Evolutionary conservation across 768 basidiomycete species (phyloP), one percentile per base, ranked within the genome.

Genomic region (Tulasnella calospora): DNA sequence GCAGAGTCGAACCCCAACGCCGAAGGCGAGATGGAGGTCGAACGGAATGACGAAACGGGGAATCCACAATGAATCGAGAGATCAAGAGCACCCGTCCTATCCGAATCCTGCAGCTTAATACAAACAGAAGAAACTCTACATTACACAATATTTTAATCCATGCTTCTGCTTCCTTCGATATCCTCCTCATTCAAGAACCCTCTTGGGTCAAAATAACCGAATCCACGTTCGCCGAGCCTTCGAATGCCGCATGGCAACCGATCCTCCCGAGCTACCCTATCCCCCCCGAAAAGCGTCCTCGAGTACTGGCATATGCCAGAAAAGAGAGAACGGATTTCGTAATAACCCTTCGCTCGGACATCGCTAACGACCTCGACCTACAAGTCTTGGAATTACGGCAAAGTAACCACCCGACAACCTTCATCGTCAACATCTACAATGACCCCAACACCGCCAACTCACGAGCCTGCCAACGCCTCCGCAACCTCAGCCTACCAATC

Each of bases 371-470:
- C 44, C 44, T 46, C 44, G 44, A 46, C 19, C 44, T 46, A 46
- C 44, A 46, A 19, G 44, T 46, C 19, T 38, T 79, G 8, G 78
- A 79, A 47, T 10, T 79, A 27, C 44, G 51, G 17, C 69, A 55
- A 67, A 36, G 44, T 17, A 35, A 41, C 51, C n/a, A 9, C 77
- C 76, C 38, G 30, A 19, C 41, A 27, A 77, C 38, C 3, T 17
- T 77, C 76, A 46, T 79, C 13, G 30, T 51, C 40, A 79, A 79
- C 41, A 41, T 79, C 27, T 79, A 79, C 69, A 79, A 79, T n/a
- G 15, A 78, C 23, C 41, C 55, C 74, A 12, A 51, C 15, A 17
- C 8, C 44, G 15, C 13, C 27, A 78, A 78, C 38, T 17, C n/a
- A 19, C 55, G 21, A 23, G 23, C 78, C 46, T 6, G 40, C 51